Base-by-base conservation (phyloP, 2,329 filamentous ascomycete genomes). In the Penicillium sp. region DNA sequence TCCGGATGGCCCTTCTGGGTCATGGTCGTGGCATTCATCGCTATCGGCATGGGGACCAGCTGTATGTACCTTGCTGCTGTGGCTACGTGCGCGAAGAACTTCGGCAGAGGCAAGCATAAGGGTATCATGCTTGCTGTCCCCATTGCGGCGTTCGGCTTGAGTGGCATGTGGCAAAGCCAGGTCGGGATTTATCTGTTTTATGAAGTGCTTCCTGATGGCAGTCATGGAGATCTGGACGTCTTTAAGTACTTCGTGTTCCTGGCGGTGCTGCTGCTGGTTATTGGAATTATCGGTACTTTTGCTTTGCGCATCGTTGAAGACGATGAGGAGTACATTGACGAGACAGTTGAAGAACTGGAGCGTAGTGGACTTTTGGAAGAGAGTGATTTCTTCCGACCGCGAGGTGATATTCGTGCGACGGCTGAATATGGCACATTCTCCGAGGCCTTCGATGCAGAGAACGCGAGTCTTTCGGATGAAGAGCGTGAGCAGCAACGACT, bases 31-130 rank as follows among this genome's bases (percentile, higher is more conserved):
- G 88, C 92, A 1, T 99, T 97, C 71, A 81, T 92, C 44, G 82
- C 83, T 48, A 86, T 99, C 54, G 94, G 94, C 1, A 82, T 88
- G 58, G 93, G 86, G 5, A 97, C 93, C 0, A 90, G 89, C 60
- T 85, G 85, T 72, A 92, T 97, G 85, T 99, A 97, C 72, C 81
- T 97, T 52, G 84, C 87, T 47, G 88, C 91, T 2, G 88, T 99
- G n/a, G 93, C 93, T 6, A 96, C 93, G 0, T 96, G 92, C 68
- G 94, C 94, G 34, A 99, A 99, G 84, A 99, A 97, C 76, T 99
- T 97, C 75, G 92, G 92, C 45, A 86, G 88, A 56, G 91, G 92
- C 4, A 89, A 88, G 67, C 88, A 95, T 67, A 88, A 93, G 66
- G 94, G 94, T 0, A 77, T 99, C 47, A 93, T 95, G 56, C 81